Percentiles rank a stretch among this genome's conserved stretches.
These are phyloP conservation scores for Chlorella sp. DNA, from an alignment of 139 green algal species.

Conservation along the genomic window DNA sequence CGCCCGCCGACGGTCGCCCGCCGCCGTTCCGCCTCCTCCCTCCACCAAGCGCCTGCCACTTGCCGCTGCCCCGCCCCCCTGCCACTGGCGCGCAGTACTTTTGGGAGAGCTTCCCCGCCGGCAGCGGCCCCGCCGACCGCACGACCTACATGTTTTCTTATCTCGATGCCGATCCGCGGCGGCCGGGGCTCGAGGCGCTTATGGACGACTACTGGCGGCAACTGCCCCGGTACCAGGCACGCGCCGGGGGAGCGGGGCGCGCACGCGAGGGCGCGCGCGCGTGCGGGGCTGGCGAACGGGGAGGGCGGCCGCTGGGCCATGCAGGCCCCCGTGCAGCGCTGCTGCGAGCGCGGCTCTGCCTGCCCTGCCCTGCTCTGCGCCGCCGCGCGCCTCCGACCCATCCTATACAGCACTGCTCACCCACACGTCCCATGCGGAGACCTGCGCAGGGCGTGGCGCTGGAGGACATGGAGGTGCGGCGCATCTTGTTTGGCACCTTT, in stretches of 20 bases:
- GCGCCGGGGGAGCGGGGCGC: no score
- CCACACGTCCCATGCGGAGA: background rate
- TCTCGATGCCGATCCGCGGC: constrained; percentile 72
- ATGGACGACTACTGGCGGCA: constrained; percentile 93
- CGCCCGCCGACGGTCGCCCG: no score
- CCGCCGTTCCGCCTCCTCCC: background rate
- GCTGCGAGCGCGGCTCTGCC: no score
- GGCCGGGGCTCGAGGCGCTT: constrained; percentile 74
- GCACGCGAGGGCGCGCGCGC: no score
- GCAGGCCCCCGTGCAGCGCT: no score
- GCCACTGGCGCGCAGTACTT: no score
- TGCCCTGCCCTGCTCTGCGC: no score
- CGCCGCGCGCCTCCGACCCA: no score
- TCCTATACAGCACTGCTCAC: no score
- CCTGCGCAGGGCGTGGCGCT: constrained; percentile 51
- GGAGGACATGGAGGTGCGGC: constrained; percentile 72
- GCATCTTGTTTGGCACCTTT: constrained; percentile 96
- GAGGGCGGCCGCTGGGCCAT: no score
- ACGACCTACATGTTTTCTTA: constrained; percentile 99
- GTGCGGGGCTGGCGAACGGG: no score
- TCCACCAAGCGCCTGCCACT: background rate
- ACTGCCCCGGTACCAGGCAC: constrained; percentile 87
- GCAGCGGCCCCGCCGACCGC: constrained; percentile 71
- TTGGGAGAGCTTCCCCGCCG: constrained; percentile 92
- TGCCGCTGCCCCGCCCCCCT: constrained; percentile 1